Percentiles rank a stretch among this genome's conserved stretches.
Evolutionary conservation across 805 yeast genomes (phyloP).

Genomic region (Spathaspora girioi): DNA sequence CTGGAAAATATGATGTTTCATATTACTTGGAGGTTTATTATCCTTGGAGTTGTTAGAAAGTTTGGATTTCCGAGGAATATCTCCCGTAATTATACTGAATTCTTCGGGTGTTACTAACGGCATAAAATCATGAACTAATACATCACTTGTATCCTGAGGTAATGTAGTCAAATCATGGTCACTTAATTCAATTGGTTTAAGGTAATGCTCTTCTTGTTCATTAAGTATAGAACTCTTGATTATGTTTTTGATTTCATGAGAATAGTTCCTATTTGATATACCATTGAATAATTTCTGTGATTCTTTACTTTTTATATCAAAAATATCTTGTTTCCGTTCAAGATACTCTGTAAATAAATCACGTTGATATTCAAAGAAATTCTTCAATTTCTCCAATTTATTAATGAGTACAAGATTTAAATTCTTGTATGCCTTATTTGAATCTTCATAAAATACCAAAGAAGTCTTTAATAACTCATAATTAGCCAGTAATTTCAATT

Average conservation of each 20-base stretch:
- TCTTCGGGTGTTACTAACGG: conserved; percentile 35
- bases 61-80: conserved; percentile 12
- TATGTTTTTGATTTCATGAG: conserved; percentile 25
- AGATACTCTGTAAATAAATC: conserved; percentile 21
- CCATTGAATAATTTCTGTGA: conserved; percentile 24
- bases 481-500: conserved; percentile 25
- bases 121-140: conserved; percentile 37
- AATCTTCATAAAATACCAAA: conserved; percentile 32
- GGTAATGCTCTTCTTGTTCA: conserved; percentile 1
- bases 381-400: conserved; percentile 35
- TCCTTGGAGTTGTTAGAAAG: conserved; percentile 6
- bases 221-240: conserved; percentile 13
- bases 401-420: conserved; percentile 26
- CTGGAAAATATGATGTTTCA: conserved; percentile 39
- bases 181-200: not conserved
- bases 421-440: conserved; percentile 30
- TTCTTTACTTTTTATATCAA: conserved; percentile 18
- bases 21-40: conserved; percentile 12
- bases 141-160: conserved; percentile 4
- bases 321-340: conserved; percentile 12
- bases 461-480: conserved; percentile 31
- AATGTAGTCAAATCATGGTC: conserved; percentile 3
- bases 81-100: conserved; percentile 38
- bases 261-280: conserved; percentile 25
- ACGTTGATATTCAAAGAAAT: conserved; percentile 36